Base-by-base conservation (phyloP, 2,329 filamentous ascomycete genomes). In the Knoxdaviesia proteae region DNA sequence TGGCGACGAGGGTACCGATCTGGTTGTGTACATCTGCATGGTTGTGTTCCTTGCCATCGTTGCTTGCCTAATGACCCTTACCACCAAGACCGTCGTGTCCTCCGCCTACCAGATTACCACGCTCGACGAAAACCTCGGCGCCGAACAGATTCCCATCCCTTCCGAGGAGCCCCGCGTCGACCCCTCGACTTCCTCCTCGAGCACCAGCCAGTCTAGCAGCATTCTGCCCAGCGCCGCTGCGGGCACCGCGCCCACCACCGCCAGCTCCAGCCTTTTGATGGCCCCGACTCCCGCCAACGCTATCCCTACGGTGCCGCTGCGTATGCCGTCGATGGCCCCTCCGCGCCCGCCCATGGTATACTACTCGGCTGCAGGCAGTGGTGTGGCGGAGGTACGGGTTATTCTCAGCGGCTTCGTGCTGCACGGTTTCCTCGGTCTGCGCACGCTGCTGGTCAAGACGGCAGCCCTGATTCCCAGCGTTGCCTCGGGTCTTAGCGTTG, bases 391-490 rank as follows among this genome's bases (percentile, higher is more conserved):
- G 61, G 88, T 96, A 44, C 87, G 90, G 49, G 90, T 96, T 46
- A 96, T 96, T 45, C 71, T 96, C n/a, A 94, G 86, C 52, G 90
- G 90, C 5, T 98, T 96, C 53, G 88, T 98, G 44, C 65, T 98
- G 44, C 90, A 96, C 64, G 88, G 90, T 1, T 96, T 96, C 55
- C 70, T 98, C 6, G 90, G 90, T 51, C 59, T 93, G 36, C 82
- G 80, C 54, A 96, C 90, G 0, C 67, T 98, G 32, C 59, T 88
- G 5, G 71, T 93, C 60, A 98, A 98, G 57, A 82, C 83, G 1
- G 52, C 81, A 10, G 86, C 80, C 9, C 64, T 98, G 39, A 73
- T 94, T 45, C 67, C 96, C 44, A 92, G 84, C 56, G 86, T 96
- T 36, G 80, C 86, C 1, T 96, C 90, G 3, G 90, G 90, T 4